Evolutionary conservation across 805 yeast species (phyloP).

Genomic region (Yarrowia sp.): DNA sequence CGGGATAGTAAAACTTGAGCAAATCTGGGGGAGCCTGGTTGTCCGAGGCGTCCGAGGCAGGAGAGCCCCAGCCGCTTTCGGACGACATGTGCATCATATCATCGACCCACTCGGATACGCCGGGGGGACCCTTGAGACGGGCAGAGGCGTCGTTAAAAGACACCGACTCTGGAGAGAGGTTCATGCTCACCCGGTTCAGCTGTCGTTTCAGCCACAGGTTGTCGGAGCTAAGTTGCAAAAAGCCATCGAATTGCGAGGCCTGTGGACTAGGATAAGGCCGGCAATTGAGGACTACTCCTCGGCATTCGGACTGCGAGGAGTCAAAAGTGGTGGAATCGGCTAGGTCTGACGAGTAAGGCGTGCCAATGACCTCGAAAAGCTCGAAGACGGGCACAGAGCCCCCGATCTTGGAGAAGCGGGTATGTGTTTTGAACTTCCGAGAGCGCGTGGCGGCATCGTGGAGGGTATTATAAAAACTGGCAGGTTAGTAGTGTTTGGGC

Average conservation of each 20-base stretch:
- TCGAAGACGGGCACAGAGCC: background rate
- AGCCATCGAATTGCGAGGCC: constrained; percentile 17
- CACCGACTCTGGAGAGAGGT: background rate
- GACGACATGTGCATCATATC: constrained; percentile 12
- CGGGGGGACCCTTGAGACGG: constrained; percentile 16
- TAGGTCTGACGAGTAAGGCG: constrained; percentile 4
- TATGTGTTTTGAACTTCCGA: constrained; percentile 5
- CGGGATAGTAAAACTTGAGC: constrained; percentile 14
- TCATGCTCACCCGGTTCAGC: constrained; percentile 1
- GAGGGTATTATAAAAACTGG: constrained; percentile 19
- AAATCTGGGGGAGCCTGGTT: background rate
- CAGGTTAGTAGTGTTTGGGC: constrained; percentile 1
- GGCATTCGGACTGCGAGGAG: background rate
- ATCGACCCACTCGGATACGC: constrained; percentile 16
- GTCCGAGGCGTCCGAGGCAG: background rate
- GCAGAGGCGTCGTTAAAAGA: background rate
- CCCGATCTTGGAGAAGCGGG: background rate
- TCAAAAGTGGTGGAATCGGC: background rate
- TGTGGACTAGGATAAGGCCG: constrained; percentile 2
- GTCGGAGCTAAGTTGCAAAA: constrained; percentile 9
- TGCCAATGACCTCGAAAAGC: constrained; percentile 19
- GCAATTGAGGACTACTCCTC: constrained; percentile 15
- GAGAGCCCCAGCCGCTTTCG: constrained; percentile 12
- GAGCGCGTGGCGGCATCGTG: constrained; percentile 1
- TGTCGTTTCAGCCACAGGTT: constrained; percentile 17